Base-by-base conservation (phyloP, 139 green algal genomes). In the Asterochloris erici region DNA sequence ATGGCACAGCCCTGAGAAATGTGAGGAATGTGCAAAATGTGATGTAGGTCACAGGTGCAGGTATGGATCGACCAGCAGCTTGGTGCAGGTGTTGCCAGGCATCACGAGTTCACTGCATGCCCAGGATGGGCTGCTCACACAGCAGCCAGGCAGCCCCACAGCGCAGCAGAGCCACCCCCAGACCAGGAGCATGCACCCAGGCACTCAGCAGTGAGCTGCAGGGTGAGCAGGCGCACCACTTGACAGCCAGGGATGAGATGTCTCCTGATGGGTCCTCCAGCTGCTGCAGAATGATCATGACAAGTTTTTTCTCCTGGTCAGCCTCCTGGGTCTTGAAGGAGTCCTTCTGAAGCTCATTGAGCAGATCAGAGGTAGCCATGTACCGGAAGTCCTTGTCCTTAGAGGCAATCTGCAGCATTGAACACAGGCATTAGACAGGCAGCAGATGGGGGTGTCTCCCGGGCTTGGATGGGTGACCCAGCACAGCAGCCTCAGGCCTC, bases 351-450 rank as follows among this genome's bases (percentile, higher is more conserved):
- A 99, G 92, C 85, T 98, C 96, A 63, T 88, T 90, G 17, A 95
- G 88, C 68, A 99, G 86, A 86, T 99, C 96, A 13, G 88, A 95
- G 1, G 94, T 97, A 62, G 95, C 96, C 96, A 99, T 99, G 84
- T 98, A 99, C 23, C 96, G 71, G 66, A 82, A 85, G 61, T 88
- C 85, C 84, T 87, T 91, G 81, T 91, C 87, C 24, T 81, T 85
- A 11, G 80, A 87, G 19, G 80, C 78, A 16, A 91, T 89, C 87
- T 91, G 86, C 79, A 68, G 14, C 29, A 77, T 16, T 23, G 66
- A 71, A 26, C 66, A 54, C 38, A 54, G 38, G 38, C 38, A 54
- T 2, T 54, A 54, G n/a, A 54, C 6, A 10, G 2, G 38, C 38
- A 54, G 38, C 38, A 54, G 23, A 12, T 21, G 21, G 23, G 21